These are phyloP conservation scores for Olyra latifolia DNA, from an alignment of 176 grass and related monocot species.

Conservation along the genomic window DNA sequence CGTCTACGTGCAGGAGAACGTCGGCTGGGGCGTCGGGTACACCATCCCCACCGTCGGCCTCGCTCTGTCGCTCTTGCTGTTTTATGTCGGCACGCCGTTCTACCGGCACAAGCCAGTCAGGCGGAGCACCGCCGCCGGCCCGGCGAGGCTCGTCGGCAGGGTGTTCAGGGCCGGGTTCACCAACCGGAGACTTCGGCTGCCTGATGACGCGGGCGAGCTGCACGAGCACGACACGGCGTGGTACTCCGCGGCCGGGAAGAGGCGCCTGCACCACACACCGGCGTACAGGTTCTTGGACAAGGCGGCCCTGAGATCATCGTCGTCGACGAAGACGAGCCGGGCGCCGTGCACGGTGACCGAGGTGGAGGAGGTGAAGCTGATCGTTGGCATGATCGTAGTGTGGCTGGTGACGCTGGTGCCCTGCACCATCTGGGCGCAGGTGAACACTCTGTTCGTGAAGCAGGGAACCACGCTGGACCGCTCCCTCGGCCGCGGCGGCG, in stretches of 20 bases:
- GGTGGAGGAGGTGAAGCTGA: conserved; percentile 70
- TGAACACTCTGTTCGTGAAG: conserved; percentile 80
- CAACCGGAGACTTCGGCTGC: conserved; percentile 23
- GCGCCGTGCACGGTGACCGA: conserved; percentile 58
- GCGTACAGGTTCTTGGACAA: conserved; percentile 61
- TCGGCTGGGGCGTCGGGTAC: conserved; percentile 69
- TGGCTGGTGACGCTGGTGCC: conserved; percentile 71
- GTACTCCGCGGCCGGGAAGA: conserved; percentile 42
- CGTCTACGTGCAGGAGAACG: conserved; percentile 73
- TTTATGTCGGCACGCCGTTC: conserved; percentile 60
- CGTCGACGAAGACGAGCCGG: background rate
- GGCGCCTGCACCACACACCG: conserved; percentile 38
- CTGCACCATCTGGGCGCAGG: conserved; percentile 67
- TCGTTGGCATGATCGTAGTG: conserved; percentile 49
- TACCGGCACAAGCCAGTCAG: conserved; percentile 55
- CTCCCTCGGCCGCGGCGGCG: background rate
- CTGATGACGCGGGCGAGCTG: background rate
- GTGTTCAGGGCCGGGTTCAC: conserved; percentile 38
- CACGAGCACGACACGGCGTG: conserved; percentile 46
- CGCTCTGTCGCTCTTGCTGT: conserved; percentile 43
- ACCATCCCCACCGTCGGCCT: conserved; percentile 61
- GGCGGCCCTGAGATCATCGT: conserved; percentile 29
- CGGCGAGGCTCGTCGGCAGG: conserved; percentile 34
- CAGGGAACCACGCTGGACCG: conserved; percentile 76
- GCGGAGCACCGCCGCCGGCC: conserved; percentile 20